Conservation (phyloP, 2,329 filamentous ascomycete genomes). For the Curvularia eragrostidis region DNA sequence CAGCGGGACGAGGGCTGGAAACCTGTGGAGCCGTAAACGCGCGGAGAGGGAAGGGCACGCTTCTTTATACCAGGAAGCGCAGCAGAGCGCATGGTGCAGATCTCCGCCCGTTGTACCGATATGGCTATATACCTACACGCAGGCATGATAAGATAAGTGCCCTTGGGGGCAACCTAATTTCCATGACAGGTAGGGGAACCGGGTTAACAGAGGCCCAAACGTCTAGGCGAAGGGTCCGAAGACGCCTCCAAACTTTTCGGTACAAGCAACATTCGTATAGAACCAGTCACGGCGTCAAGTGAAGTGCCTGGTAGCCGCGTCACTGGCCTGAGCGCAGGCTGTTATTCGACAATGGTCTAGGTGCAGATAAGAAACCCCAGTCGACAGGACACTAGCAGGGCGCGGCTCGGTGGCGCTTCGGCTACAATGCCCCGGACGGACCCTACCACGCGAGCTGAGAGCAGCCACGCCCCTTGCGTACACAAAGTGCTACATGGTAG, state of each 20-base stretch:
- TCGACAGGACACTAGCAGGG: slow-evolving; percentile 2
- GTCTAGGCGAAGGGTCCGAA: neutral
- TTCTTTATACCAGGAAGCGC: slow-evolving; percentile 11
- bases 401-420: slow-evolving; percentile 10
- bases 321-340: slow-evolving; percentile 3
- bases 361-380: slow-evolving; percentile 19
- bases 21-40: neutral
- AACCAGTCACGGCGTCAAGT: slow-evolving; percentile 3
- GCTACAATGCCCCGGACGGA: slow-evolving; percentile 8
- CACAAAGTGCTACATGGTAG: neutral
- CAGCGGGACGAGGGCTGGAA: neutral
- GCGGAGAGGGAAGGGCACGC: slow-evolving; percentile 5
- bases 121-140: slow-evolving; percentile 4
- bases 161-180: neutral
- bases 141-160: slow-evolving; percentile 12
- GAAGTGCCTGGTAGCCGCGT: neutral
- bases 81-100: neutral
- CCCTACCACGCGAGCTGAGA: slow-evolving; percentile 8
- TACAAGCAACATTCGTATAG: slow-evolving; percentile 1
- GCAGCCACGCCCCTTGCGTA: neutral
- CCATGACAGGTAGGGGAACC: neutral
- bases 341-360: slow-evolving; percentile 10
- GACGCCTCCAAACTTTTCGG: neutral
- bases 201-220: neutral
- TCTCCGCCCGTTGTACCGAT: slow-evolving; percentile 9